Percentiles rank a stretch among this genome's conserved stretches.
phyloP scores from a whole-genome alignment of 768 basidiomycete genomes.

The Hericium rajendrae region DNA sequence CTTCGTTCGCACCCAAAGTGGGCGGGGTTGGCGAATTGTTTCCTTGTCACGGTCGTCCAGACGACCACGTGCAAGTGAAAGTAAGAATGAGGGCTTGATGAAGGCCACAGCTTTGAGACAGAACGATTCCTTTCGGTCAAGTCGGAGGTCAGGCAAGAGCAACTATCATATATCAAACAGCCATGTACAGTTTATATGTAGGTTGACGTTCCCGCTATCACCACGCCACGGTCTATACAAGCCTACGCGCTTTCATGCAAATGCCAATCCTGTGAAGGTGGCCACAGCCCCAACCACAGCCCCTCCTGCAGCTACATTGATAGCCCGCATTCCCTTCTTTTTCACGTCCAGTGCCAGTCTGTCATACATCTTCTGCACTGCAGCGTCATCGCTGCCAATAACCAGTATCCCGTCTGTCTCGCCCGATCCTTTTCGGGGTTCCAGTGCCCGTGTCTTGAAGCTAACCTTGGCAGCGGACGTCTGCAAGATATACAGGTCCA shows the following conservation, averaged over 20 bases:
- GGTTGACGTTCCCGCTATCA: too few relatives aligned
- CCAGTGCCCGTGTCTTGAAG: conserved; percentile 9
- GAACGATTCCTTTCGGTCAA: too few relatives aligned
- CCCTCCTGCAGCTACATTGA: conserved; percentile 7
- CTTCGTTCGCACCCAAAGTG: too few relatives aligned
- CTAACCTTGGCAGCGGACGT: conserved; percentile 8
- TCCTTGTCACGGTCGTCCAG: too few relatives aligned
- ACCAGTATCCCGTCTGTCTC: conserved; percentile 9
- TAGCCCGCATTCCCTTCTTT: conserved; percentile 3
- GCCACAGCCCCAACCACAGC: conserved; percentile 12
- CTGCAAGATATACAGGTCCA: conserved; percentile 4
- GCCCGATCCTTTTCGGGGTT: background rate
- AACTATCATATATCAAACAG: too few relatives aligned
- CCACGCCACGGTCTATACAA: too few relatives aligned
- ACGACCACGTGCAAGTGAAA: too few relatives aligned
- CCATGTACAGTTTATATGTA: too few relatives aligned
- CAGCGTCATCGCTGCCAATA: conserved; percentile 9
- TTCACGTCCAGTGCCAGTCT: conserved; percentile 1
- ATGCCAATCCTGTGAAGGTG: conserved; percentile 13
- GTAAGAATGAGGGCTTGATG: too few relatives aligned
- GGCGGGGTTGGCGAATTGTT: too few relatives aligned
- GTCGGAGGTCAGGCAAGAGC: too few relatives aligned
- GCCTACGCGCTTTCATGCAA: conserved; percentile 1
- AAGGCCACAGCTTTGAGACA: too few relatives aligned
- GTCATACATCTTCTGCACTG: conserved; percentile 7